phyloP scores from a whole-genome alignment of 2,329 filamentous ascomycete genomes.

The Trichoderma sp. region DNA sequence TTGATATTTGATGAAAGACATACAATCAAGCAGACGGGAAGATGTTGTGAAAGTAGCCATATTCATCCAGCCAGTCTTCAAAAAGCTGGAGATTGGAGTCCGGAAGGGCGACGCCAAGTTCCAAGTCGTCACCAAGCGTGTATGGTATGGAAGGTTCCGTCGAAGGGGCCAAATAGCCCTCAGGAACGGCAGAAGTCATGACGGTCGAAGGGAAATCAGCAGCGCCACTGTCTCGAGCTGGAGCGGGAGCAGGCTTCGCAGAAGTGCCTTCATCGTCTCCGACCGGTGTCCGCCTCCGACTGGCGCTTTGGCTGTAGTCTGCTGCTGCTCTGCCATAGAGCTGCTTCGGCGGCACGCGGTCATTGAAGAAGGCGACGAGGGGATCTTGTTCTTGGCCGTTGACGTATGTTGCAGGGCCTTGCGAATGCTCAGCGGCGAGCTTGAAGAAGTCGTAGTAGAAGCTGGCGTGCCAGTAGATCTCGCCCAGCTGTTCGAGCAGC shows the following conservation, averaged over 20 bases:
- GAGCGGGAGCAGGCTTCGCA: not conserved
- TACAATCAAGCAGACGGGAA: conserved; percentile 29
- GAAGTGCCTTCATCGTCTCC: not conserved
- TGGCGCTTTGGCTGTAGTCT: not conserved
- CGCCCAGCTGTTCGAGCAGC: conserved; percentile 29
- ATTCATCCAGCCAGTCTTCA: conserved; percentile 28
- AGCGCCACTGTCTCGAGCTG: not conserved
- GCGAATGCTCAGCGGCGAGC: conserved; percentile 23
- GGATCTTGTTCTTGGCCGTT: conserved; percentile 15
- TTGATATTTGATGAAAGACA: not conserved
- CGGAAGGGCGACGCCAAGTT: not conserved
- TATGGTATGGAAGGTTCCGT: not conserved
- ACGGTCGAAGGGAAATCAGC: not conserved
- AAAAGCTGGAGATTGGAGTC: conserved; percentile 24
- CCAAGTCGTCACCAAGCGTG: not conserved
- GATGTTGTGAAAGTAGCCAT: conserved; percentile 24
- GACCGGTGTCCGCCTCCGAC: not conserved
- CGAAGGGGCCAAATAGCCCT: not conserved
- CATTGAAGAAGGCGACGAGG: conserved; percentile 25
- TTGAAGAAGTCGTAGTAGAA: conserved; percentile 33
- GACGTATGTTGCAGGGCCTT: not conserved
- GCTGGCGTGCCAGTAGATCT: conserved; percentile 33
- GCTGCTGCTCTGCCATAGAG: not conserved
- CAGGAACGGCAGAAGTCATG: not conserved
- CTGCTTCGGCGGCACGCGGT: conserved; percentile 11